phyloP scores from a whole-genome alignment of 768 basidiomycete species.

The Fistulinella prunicolor region DNA sequence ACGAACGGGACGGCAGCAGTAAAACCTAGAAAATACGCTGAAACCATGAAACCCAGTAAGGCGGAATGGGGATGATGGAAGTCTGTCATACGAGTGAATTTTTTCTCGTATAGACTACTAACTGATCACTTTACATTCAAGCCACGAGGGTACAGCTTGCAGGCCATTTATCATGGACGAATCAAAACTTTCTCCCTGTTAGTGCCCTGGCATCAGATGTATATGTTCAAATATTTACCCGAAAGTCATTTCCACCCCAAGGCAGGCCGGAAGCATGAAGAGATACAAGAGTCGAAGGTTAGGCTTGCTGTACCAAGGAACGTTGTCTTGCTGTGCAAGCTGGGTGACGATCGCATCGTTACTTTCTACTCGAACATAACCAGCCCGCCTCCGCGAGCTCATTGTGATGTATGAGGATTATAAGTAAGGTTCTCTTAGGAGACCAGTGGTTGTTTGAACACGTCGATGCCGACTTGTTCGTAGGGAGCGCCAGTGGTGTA shows the following conservation, averaged over 20 bases:
- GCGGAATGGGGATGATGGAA: constrained; percentile 54
- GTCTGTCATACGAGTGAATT: constrained; percentile 32
- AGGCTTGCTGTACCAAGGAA: constrained; percentile 61
- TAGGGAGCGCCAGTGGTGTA: too few relatives aligned
- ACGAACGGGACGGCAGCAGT: constrained; percentile 47
- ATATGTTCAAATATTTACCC: constrained; percentile 6
- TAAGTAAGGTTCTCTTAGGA: too few relatives aligned
- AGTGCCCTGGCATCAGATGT: neutral
- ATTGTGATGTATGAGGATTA: too few relatives aligned
- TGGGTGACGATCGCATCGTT: constrained; percentile 17
- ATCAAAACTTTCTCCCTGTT: constrained; percentile 13
- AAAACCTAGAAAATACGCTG: neutral
- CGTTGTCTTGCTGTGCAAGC: constrained; percentile 40
- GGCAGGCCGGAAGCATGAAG: constrained; percentile 45
- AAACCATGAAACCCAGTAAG: constrained; percentile 20
- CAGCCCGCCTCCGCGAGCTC: too few relatives aligned
- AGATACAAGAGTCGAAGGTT: constrained; percentile 64
- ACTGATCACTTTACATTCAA: constrained; percentile 39
- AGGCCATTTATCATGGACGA: constrained; percentile 64
- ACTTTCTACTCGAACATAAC: neutral
- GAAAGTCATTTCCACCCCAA: constrained; percentile 20
- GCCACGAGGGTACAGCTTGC: constrained; percentile 58
- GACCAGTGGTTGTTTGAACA: too few relatives aligned
- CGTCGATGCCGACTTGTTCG: too few relatives aligned
- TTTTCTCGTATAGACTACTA: neutral